Evolutionary conservation across 1,284 basidiomycete species (phyloP).

Genomic region (Violaceomyces palustris): DNA sequence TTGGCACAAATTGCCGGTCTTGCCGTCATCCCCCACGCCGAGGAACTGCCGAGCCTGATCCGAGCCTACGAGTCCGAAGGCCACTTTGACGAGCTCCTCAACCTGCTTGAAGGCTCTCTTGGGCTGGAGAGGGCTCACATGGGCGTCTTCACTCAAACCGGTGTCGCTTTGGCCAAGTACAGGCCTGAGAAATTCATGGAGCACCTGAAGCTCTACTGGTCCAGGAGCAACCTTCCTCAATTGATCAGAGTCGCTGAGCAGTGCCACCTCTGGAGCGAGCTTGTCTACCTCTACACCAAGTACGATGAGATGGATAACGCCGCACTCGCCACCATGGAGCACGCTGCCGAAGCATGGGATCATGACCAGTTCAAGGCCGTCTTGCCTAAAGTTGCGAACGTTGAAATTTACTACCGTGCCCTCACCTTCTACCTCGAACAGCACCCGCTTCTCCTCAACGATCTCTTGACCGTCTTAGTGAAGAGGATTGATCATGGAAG

Average conservation of each 20-base stretch:
- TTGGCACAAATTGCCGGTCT: conserved; percentile 75
- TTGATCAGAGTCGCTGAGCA: conserved; percentile 92
- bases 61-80: conserved; percentile 84
- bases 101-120: conserved; percentile 85
- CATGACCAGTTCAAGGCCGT: conserved; percentile 79
- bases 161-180: conserved; percentile 95
- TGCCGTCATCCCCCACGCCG: conserved; percentile 59
- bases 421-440: conserved; percentile 68
- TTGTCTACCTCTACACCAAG: conserved; percentile 96
- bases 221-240: conserved; percentile 91
- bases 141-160: conserved; percentile 79
- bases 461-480: conserved; percentile 84
- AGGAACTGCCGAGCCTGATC: conserved; percentile 79
- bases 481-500: conserved; percentile 89
- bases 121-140: conserved; percentile 89
- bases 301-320: conserved; percentile 96
- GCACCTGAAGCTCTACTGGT: conserved; percentile 94
- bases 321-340: conserved; percentile 96
- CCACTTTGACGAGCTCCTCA: conserved; percentile 89
- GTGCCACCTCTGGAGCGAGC: conserved; percentile 96
- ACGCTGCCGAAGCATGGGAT: conserved; percentile 94
- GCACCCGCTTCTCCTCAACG: conserved; percentile 86
- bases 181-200: conserved; percentile 97
- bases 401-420: conserved; percentile 92
- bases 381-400: conserved; percentile 70